Conservation (phyloP, 352 stramenopile genomes). For the Globisporangium radiosum region DNA sequence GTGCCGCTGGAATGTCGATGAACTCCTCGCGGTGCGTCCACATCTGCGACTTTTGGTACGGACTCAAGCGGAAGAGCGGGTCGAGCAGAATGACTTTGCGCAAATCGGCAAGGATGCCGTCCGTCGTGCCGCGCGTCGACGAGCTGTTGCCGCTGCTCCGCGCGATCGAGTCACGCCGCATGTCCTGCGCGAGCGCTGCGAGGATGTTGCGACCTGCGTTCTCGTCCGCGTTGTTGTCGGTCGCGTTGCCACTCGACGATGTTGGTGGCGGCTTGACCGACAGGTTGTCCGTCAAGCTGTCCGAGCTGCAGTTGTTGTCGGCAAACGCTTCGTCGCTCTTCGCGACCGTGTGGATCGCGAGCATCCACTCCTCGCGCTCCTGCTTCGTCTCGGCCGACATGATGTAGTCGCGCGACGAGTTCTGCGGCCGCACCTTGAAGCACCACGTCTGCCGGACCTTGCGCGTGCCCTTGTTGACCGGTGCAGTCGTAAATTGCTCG, state of each 20-base stretch:
- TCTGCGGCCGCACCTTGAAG: constrained; percentile 76
- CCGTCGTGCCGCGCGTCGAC: constrained; percentile 22
- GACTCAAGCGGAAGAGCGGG: constrained; percentile 71
- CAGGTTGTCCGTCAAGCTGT: constrained; percentile 11
- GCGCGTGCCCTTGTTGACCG: constrained; percentile 81
- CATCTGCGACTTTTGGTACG: constrained; percentile 79
- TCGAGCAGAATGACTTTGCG: constrained; percentile 78
- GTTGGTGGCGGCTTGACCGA: constrained; percentile 9
- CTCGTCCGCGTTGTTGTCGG: constrained; percentile 50
- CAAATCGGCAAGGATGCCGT: constrained; percentile 53
- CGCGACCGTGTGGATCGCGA: constrained; percentile 73
- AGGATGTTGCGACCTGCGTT: constrained; percentile 54
- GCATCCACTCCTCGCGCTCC: constrained; percentile 87
- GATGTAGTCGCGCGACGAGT: constrained; percentile 76
- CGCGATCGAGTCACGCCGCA: constrained; percentile 50
- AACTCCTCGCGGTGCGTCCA: constrained; percentile 81
- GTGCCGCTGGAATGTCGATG: constrained; percentile 55
- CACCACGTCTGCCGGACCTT: constrained; percentile 79
- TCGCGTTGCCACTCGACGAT: not conserved
- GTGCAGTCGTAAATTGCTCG: constrained; percentile 76
- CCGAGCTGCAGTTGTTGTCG: constrained; percentile 26
- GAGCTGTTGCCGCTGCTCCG: constrained; percentile 53
- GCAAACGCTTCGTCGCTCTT: constrained; percentile 40
- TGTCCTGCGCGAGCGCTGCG: constrained; percentile 25
- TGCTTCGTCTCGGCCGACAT: constrained; percentile 85